These are phyloP conservation scores for Linnemannia schmuckeri DNA, from an alignment of 192 early-diverging fungal genomes.

Conservation along the genomic window DNA sequence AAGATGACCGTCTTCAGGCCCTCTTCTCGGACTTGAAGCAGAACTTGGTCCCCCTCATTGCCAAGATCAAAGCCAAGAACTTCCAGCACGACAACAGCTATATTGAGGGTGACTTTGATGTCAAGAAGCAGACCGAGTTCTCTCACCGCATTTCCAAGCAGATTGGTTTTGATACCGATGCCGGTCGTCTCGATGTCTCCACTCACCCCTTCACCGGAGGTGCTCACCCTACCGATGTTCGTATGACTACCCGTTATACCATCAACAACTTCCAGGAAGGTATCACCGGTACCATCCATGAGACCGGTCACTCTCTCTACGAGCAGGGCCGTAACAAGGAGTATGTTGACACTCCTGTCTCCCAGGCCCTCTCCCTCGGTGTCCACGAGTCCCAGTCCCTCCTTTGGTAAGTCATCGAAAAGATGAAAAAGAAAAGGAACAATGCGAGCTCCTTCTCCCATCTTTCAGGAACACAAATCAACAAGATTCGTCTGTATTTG, in stretches of 20 bases:
- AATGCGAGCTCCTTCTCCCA: no score
- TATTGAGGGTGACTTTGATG: conserved; percentile 41
- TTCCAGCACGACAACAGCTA: conserved; percentile 51
- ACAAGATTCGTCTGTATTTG: neutral
- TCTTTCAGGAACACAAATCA: no score
- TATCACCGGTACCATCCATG: conserved; percentile 57
- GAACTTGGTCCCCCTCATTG: conserved; percentile 56
- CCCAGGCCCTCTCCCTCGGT: conserved; percentile 45
- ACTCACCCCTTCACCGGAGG: conserved; percentile 59
- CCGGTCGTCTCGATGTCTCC: conserved; percentile 57
- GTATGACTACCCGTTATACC: conserved; percentile 61
- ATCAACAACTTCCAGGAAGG: conserved; percentile 47
- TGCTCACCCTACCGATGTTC: conserved; percentile 49
- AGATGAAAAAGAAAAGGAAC: neutral
- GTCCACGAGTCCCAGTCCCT: conserved; percentile 61
- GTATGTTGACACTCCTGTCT: conserved; percentile 37
- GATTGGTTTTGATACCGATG: conserved; percentile 57
- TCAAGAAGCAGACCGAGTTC: conserved; percentile 55
- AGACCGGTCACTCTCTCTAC: conserved; percentile 60
- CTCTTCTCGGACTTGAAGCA: conserved; percentile 52
- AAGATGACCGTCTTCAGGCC: conserved; percentile 43
- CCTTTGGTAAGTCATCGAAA: conserved; percentile 44
- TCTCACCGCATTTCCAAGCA: conserved; percentile 52
- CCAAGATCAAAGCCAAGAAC: conserved; percentile 57
- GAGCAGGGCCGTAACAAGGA: conserved; percentile 57